Conservation (phyloP, 2,329 filamentous ascomycete species). For the Knufia fluminis region DNA sequence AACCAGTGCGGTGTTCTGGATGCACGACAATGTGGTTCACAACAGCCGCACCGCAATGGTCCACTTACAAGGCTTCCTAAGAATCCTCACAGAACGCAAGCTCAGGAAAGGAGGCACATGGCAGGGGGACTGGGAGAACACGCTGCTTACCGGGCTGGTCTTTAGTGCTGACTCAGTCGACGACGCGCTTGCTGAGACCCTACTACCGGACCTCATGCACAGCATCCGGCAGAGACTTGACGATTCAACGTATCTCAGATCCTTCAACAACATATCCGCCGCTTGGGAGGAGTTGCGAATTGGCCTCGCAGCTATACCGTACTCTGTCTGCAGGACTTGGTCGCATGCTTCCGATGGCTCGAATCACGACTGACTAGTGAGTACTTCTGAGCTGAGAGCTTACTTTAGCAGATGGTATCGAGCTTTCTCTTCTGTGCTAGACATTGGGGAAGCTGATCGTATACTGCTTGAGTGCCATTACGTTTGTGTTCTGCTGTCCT, state of each 20-base stretch:
- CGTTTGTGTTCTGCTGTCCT: not conserved
- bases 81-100: not conserved
- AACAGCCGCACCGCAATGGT: not conserved
- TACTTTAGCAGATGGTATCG: not conserved
- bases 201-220: not conserved
- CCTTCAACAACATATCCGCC: not conserved
- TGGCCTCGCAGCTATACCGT: not conserved
- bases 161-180: not conserved
- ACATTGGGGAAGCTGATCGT: not conserved
- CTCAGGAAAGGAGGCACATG: not conserved
- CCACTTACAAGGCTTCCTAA: not conserved
- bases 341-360: not conserved
- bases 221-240: not conserved
- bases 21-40: not conserved
- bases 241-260: not conserved
- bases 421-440: not conserved
- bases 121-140: not conserved
- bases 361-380: not conserved
- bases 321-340: not conserved
- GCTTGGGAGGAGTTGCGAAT: not conserved
- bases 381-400: not conserved
- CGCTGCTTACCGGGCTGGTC: not conserved
- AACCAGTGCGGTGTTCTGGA: not conserved
- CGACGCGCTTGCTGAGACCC: not conserved
- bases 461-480: constrained; percentile 1